These are phyloP conservation scores for Spinellus fusiger DNA, from an alignment of 192 early-diverging fungal species.

Conservation along the genomic window DNA sequence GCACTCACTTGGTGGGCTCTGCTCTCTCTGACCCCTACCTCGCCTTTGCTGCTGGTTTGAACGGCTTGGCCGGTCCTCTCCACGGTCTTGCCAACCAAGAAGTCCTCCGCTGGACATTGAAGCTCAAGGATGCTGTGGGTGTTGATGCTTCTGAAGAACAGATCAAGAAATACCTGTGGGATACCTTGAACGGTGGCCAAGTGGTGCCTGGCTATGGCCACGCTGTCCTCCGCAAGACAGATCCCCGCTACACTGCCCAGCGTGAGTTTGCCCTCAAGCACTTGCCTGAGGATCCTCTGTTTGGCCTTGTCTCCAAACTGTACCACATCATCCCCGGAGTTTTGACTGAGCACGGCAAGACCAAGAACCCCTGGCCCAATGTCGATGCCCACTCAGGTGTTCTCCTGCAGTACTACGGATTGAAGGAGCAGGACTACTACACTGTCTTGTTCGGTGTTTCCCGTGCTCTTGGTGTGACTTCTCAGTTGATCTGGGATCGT, in stretches of 20 bases:
- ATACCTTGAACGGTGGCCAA: constrained; percentile 90
- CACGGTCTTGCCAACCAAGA: constrained; percentile 99
- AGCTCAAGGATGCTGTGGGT: constrained; percentile 88
- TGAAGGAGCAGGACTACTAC: constrained; percentile 99
- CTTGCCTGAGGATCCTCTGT: constrained; percentile 92
- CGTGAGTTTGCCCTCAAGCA: constrained; percentile 98
- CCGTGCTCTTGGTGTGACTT: constrained; percentile 91
- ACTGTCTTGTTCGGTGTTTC: constrained; percentile 99
- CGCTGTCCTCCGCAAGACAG: constrained; percentile 91
- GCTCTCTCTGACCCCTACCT: constrained; percentile 98
- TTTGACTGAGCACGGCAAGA: constrained; percentile 98
- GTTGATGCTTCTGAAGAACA: constrained; percentile 82
- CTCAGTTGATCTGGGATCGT: constrained; percentile 97
- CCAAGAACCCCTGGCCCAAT: constrained; percentile 99
- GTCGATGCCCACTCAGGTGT: constrained; percentile 99
- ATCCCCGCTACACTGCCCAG: constrained; percentile 97
- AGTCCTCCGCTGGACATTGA: constrained; percentile 94
- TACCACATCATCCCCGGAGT: constrained; percentile 97
- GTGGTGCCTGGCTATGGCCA: constrained; percentile 99
- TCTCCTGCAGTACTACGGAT: constrained; percentile 91
- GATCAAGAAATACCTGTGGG: constrained; percentile 96
- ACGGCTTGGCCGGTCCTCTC: constrained; percentile 97
- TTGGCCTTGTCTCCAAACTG: constrained; percentile 92
- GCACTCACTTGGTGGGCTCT: constrained; percentile 77
- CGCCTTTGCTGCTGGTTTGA: constrained; percentile 92